Percentiles rank a stretch among this genome's conserved stretches.
Evolutionary conservation across 768 basidiomycete species (phyloP).

Genomic region (Jaapia argillacea): DNA sequence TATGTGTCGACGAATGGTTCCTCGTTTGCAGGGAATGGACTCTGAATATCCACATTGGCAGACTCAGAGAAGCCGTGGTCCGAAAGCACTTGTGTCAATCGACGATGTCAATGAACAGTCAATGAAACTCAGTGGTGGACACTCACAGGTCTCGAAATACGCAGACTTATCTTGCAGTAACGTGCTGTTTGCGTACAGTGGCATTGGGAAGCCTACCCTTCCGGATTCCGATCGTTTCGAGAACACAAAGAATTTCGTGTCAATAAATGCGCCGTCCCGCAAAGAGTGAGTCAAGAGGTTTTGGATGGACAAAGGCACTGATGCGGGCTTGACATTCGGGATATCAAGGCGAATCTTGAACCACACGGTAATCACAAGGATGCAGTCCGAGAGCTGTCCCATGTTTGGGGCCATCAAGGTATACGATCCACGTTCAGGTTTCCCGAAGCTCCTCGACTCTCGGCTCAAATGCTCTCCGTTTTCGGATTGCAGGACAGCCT

Average conservation of each 20-base stretch:
- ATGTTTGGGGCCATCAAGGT: too few species aligned
- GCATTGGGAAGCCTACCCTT: background rate
- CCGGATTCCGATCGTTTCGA: background rate
- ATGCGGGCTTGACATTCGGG: too few species aligned
- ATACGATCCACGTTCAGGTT: too few species aligned
- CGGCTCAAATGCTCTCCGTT: too few species aligned
- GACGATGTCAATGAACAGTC: too few species aligned
- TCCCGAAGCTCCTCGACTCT: too few species aligned
- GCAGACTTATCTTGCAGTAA: background rate
- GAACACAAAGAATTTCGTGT: constrained; percentile 1
- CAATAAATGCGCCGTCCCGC: background rate
- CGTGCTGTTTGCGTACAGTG: background rate
- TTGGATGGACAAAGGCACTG: too few species aligned
- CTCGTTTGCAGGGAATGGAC: background rate
- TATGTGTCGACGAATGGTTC: background rate
- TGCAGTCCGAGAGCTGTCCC: too few species aligned
- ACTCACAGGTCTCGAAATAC: background rate
- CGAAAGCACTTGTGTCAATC: too few species aligned
- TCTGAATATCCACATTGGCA: background rate
- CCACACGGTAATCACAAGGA: too few species aligned
- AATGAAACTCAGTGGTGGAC: background rate
- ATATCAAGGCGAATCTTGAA: too few species aligned
- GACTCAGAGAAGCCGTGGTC: background rate
- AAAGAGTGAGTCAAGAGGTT: background rate
- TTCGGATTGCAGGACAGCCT: too few species aligned